A percentile compares a stretch with the other conserved stretches of the same genome.
phyloP scores from a whole-genome alignment of 441 rosid species.

The Codiaeum variegatum region DNA sequence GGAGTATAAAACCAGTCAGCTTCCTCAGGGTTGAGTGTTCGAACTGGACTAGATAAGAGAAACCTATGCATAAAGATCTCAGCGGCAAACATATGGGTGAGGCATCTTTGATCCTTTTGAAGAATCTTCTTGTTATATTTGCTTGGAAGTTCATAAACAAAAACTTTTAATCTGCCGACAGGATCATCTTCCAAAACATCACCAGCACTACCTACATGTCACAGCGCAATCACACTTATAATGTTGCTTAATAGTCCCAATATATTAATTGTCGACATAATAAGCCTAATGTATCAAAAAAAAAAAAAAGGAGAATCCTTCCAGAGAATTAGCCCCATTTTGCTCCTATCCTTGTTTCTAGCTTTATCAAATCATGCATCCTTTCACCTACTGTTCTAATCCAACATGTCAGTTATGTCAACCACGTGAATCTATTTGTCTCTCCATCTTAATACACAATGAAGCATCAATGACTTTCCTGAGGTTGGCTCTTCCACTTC shows the following conservation, averaged over 20 bases:
- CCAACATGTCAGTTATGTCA: neutral
- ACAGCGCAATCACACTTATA: conserved; percentile 10
- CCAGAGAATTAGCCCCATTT: neutral
- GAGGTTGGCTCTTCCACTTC: neutral
- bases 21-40: conserved; percentile 74
- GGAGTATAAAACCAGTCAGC: conserved; percentile 97
- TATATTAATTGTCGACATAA: neutral
- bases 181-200: conserved; percentile 95
- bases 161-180: conserved; percentile 81
- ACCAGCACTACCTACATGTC: conserved; percentile 75
- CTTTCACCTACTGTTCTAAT: neutral
- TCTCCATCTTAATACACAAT: neutral
- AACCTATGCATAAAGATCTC: conserved; percentile 90
- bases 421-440: neutral
- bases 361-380: neutral
- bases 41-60: conserved; percentile 77
- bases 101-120: conserved; percentile 86
- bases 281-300: neutral
- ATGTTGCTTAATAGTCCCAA: conserved; percentile 3
- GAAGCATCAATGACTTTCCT: neutral
- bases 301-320: neutral
- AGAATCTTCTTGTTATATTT: conserved; percentile 89
- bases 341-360: neutral
- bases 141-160: conserved; percentile 87
- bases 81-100: conserved; percentile 94